phyloP scores from a whole-genome alignment of 257 asterid species.

The Solanum okadae region DNA sequence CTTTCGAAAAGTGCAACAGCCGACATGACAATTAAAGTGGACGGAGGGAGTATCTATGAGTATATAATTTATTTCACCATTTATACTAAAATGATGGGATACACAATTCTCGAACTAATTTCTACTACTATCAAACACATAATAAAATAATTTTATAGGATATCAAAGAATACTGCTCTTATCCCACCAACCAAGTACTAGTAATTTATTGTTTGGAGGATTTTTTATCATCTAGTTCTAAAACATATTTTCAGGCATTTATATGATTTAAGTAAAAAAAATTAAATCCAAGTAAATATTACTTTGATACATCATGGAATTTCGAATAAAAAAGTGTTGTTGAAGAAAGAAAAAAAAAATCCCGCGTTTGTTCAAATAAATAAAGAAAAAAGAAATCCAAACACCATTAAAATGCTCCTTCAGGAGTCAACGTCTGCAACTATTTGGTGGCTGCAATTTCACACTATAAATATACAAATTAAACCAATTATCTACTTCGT shows the following conservation, averaged over 20 bases:
- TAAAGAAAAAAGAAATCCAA: neutral
- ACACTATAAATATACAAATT: neutral
- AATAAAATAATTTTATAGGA: no score
- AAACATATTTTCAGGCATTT: no score
- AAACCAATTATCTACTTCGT: neutral
- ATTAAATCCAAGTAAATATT: neutral
- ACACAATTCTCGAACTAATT: no score
- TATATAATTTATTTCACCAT: no score
- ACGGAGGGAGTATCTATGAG: neutral
- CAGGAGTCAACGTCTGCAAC: neutral
- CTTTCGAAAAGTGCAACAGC: accelerated
- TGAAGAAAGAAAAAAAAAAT: neutral
- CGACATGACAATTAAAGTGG: no score
- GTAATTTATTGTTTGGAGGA: neutral
- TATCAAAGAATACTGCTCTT: neutral
- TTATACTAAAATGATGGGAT: neutral
- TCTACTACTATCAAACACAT: no score
- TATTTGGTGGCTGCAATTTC: neutral
- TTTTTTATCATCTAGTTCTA: neutral
- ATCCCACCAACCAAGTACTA: neutral
- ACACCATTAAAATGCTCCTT: neutral
- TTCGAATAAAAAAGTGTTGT: neutral
- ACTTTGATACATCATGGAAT: neutral
- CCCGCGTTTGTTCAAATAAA: neutral
- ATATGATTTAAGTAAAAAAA: no score